These are phyloP conservation scores for Combretum micranthum DNA, from an alignment of 345 rosid genomes.

Conservation along the genomic window DNA sequence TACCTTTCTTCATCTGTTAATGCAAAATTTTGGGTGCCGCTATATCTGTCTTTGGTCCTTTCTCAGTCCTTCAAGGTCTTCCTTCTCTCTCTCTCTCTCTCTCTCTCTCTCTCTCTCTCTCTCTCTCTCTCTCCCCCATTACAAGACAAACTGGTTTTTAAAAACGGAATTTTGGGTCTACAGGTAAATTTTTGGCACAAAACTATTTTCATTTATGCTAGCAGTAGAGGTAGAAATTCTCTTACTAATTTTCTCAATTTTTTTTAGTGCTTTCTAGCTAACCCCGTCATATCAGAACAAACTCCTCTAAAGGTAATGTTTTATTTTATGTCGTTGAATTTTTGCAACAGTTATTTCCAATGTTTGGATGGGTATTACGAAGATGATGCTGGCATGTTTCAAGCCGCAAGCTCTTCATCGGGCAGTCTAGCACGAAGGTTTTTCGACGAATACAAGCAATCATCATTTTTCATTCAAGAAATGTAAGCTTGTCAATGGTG, in stretches of 20 bases:
- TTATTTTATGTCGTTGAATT: background rate
- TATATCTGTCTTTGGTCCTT: slow-evolving; percentile 69
- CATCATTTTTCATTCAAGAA: slow-evolving; percentile 22
- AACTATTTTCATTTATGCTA: no score
- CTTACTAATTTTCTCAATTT: no score
- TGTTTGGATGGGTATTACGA: slow-evolving; percentile 48
- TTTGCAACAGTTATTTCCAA: slow-evolving; percentile 34
- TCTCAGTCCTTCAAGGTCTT: slow-evolving; percentile 19
- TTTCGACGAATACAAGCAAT: slow-evolving; percentile 40
- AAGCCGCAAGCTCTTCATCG: slow-evolving; percentile 33
- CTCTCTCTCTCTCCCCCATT: background rate
- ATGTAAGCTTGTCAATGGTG: slow-evolving; percentile 16
- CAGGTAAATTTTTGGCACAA: no score
- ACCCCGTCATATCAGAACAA: no score
- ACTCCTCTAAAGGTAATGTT: no score
- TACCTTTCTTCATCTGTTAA: slow-evolving; percentile 33
- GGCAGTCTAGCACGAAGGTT: slow-evolving; percentile 33
- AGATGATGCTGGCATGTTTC: slow-evolving; percentile 25
- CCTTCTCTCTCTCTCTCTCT: no score
- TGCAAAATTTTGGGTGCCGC: slow-evolving; percentile 39
- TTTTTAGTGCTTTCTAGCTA: no score
- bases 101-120: no score
- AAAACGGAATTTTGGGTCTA: no score
- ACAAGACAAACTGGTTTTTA: no score
- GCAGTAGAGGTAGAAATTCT: no score